phyloP scores from a whole-genome alignment of 2,329 filamentous ascomycete species.

The Alternaria sp. region DNA sequence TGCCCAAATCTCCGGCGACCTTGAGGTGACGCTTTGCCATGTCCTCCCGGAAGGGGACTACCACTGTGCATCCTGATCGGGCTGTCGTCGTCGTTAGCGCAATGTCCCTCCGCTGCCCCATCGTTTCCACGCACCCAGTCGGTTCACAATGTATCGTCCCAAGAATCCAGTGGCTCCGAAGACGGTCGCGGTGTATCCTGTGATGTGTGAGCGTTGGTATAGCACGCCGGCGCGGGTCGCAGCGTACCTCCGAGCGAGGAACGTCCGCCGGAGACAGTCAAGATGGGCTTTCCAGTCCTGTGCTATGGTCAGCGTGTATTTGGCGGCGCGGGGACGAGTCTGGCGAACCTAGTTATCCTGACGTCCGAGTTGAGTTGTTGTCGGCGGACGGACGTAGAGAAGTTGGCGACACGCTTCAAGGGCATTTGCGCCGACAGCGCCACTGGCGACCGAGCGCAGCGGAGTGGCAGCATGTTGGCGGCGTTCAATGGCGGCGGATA shows the following conservation, averaged over 20 bases:
- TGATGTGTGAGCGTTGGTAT: slow-evolving; percentile 40
- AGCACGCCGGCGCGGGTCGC: slow-evolving; percentile 8
- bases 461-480: slow-evolving; percentile 49
- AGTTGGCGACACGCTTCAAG: slow-evolving; percentile 33
- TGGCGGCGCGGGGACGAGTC: background rate
- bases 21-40: slow-evolving; percentile 98
- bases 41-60: slow-evolving; percentile 93
- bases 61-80: slow-evolving; percentile 89
- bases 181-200: slow-evolving; percentile 94
- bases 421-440: slow-evolving; percentile 42
- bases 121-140: slow-evolving; percentile 68
- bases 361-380: slow-evolving; percentile 71
- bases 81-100: slow-evolving; percentile 60
- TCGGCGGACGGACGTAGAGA: slow-evolving; percentile 38
- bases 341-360: slow-evolving; percentile 70
- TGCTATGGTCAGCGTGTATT: slow-evolving; percentile 14
- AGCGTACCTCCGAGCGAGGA: slow-evolving; percentile 81
- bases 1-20: slow-evolving; percentile 90
- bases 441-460: slow-evolving; percentile 49
- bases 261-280: slow-evolving; percentile 86
- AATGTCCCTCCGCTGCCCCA: background rate
- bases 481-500: slow-evolving; percentile 46
- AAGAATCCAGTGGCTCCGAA: slow-evolving; percentile 97
- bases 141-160: slow-evolving; percentile 96
- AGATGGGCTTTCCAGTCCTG: slow-evolving; percentile 90